phyloP scores from a whole-genome alignment of 345 rosid genomes.

The Arabis hirsuta region DNA sequence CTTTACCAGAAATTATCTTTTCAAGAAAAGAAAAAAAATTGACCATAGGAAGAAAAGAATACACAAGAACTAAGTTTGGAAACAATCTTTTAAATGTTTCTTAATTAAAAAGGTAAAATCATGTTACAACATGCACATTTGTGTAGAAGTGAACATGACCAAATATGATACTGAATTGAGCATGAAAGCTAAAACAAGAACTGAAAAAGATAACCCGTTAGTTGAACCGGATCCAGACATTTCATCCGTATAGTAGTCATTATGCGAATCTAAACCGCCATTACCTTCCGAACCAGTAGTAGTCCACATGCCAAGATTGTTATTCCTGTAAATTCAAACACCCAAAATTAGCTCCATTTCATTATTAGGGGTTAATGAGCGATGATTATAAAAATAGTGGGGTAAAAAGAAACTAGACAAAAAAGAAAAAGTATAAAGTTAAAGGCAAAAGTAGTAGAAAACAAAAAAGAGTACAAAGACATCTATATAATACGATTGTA shows the following conservation, averaged over 20 bases:
- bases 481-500: background rate
- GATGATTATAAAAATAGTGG: constrained; percentile 21
- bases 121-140: constrained; percentile 49
- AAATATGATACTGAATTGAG: constrained; percentile 44
- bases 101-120: constrained; percentile 34
- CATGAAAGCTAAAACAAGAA: constrained; percentile 38
- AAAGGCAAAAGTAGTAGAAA: constrained; percentile 40
- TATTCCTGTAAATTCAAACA: constrained; percentile 58
- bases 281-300: constrained; percentile 54
- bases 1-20: background rate
- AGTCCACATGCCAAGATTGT: constrained; percentile 83
- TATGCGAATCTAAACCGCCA: constrained; percentile 40
- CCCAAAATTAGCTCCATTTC: constrained; percentile 32
- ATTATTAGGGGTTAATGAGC: constrained; percentile 1
- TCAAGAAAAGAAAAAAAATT: background rate
- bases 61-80: constrained; percentile 11
- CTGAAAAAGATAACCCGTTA: constrained; percentile 31
- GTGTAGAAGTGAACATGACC: constrained; percentile 41
- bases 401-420: constrained; percentile 23
- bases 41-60: background rate
- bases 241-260: constrained; percentile 59
- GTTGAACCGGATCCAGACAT: constrained; percentile 53
- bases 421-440: constrained; percentile 23
- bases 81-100: constrained; percentile 22
- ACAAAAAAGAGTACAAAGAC: background rate